phyloP scores from a whole-genome alignment of 257 asterid genomes.

The Nicotiana sylvestris region DNA sequence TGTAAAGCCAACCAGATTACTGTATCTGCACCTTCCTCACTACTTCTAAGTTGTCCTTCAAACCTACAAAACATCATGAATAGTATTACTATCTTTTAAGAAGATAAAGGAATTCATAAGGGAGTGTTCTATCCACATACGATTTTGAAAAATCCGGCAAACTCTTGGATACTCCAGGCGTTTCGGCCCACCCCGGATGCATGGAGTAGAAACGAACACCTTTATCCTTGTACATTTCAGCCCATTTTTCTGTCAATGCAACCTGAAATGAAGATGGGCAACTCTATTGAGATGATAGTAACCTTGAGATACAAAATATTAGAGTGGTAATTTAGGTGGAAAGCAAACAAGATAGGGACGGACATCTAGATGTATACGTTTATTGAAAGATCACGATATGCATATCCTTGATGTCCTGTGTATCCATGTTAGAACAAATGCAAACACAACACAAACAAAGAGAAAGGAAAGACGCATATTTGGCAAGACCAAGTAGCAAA shows the following conservation, averaged over 20 bases:
- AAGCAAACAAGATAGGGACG: not conserved
- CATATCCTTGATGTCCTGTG: not conserved
- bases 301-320: not conserved
- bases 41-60: constrained; percentile 74
- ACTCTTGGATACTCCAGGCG: constrained; percentile 88
- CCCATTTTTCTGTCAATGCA: constrained; percentile 91
- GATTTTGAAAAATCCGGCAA: constrained; percentile 56
- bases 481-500: not conserved
- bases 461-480: not conserved
- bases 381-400: not conserved
- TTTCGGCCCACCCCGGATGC: constrained; percentile 99
- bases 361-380: no score
- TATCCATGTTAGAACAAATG: not conserved
- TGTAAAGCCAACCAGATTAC: constrained; percentile 81
- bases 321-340: not conserved
- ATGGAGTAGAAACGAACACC: constrained; percentile 79
- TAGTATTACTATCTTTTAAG: not conserved
- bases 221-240: constrained; percentile 54
- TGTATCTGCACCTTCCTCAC: constrained; percentile 87
- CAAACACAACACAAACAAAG: not conserved
- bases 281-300: not conserved
- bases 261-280: constrained; percentile 33
- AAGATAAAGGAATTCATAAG: not conserved
- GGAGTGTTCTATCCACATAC: constrained; percentile 34
- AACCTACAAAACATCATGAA: constrained; percentile 35